Evolutionary conservation across 768 basidiomycete genomes (phyloP), one percentile per base, ranked within the genome.

Genomic region (Amanita thiersii): DNA sequence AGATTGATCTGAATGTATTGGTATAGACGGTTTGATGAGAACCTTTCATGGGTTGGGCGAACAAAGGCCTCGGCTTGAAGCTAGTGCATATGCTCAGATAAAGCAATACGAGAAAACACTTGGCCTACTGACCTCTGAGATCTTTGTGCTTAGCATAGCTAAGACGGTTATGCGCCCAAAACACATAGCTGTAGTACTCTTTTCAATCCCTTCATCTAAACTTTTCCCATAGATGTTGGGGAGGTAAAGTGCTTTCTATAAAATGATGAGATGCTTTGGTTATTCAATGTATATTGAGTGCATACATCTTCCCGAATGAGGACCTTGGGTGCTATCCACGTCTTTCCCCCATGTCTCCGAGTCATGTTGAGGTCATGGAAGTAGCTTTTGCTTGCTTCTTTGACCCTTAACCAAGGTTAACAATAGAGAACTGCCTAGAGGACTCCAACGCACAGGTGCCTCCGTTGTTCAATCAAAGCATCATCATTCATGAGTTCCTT

Each of bases 261-360:
- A 26, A 15, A 12, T 21, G n/a, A 43, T 50, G 37, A 51, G 40
- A 12, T 24, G 39, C 12, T 2, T n/a, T 47, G 20, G 45, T 29
- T 41, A 20, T n/a, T 9, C 19, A 7, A 26, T 14, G 37, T 18
- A 24, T 25, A 14, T 19, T 18, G 10, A 32, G 12, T 20, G 71
- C 86, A 50, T 55, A 93, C 93, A 50, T 94, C 89, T 65, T 91
- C 87, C 20, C 81, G 78, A 48, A 98, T 91, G 51, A 97, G 69
- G 15, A 86, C 84, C 15, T 73, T 79, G 1, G 92, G 93, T 8
- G 91, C 92, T 39, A 91, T 76, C 91, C 90, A 98, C 6, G 86
- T 84, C 65, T 98, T 98, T 11, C 94, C 94, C 11, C 90, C 92
- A 51, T 90, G 77, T 31, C 72, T 72, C 38, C 83, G 68, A 1